Percentiles rank a stretch among this genome's conserved stretches.
phyloP scores from a whole-genome alignment of 352 stramenopile species.

The Phytophthora ramorum region DNA sequence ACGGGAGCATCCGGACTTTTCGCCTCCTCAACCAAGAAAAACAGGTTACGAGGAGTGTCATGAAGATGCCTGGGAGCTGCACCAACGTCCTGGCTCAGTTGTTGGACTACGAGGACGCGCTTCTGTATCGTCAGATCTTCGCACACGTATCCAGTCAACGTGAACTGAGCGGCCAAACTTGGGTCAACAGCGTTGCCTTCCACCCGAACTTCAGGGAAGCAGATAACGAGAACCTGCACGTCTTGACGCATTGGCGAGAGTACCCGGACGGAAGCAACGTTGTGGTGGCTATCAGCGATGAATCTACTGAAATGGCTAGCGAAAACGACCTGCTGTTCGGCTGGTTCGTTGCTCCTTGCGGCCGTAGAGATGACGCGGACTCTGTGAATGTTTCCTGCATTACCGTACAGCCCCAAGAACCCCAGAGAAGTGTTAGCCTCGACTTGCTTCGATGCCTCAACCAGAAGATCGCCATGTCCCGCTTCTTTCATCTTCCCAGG shows the following conservation, averaged over 20 bases:
- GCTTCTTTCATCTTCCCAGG: slow-evolving; percentile 33
- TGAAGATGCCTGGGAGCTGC: slow-evolving; percentile 49
- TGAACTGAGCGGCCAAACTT: slow-evolving; percentile 62
- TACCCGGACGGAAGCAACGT: slow-evolving; percentile 69
- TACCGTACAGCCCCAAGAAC: slow-evolving; percentile 42
- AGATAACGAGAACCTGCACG: slow-evolving; percentile 16
- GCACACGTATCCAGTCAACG: slow-evolving; percentile 43
- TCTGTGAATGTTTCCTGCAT: slow-evolving; percentile 69
- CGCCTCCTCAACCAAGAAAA: slow-evolving; percentile 44
- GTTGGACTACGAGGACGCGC: slow-evolving; percentile 55
- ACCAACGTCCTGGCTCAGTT: slow-evolving; percentile 43
- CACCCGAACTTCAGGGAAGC: slow-evolving; percentile 30
- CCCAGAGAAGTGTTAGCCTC: slow-evolving; percentile 55
- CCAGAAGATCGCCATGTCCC: slow-evolving; percentile 29
- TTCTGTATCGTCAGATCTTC: slow-evolving; percentile 65
- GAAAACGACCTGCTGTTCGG: slow-evolving; percentile 59
- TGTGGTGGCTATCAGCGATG: slow-evolving; percentile 45
- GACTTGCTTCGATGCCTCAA: slow-evolving; percentile 58
- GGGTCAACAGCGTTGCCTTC: slow-evolving; percentile 56
- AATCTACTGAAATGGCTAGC: slow-evolving; percentile 25
- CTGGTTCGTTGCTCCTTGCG: slow-evolving; percentile 61
- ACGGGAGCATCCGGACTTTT: slow-evolving; percentile 44
- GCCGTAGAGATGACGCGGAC: slow-evolving; percentile 33
- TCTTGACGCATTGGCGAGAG: slow-evolving; percentile 63
- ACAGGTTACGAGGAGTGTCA: slow-evolving; percentile 65